Evolutionary conservation across 2,329 filamentous ascomycete genomes (phyloP).

Genomic region (Zelopaecilomyces penicillatus): DNA sequence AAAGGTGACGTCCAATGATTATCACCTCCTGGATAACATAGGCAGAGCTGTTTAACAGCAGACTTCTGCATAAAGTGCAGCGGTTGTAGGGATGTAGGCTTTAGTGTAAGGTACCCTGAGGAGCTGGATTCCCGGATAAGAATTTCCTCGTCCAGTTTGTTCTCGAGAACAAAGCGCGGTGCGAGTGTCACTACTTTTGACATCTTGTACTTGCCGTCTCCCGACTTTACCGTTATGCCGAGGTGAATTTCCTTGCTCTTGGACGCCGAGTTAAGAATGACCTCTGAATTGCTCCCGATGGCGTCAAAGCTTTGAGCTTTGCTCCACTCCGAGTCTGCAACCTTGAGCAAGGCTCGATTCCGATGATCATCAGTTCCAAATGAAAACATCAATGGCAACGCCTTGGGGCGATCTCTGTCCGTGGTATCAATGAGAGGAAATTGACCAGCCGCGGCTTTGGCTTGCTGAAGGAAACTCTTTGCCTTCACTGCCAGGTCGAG

Average conservation of each 20-base stretch:
- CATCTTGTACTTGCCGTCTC: slow-evolving; percentile 95
- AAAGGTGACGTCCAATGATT: slow-evolving; percentile 98
- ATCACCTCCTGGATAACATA: slow-evolving; percentile 89
- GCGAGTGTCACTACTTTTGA: slow-evolving; percentile 91
- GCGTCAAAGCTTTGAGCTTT: slow-evolving; percentile 97
- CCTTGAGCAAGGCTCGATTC: slow-evolving; percentile 80
- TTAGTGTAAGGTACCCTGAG: slow-evolving; percentile 71
- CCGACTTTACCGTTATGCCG: slow-evolving; percentile 80
- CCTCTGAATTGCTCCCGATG: slow-evolving; percentile 85
- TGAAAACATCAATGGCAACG: slow-evolving; percentile 92
- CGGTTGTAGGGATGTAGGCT: slow-evolving; percentile 71
- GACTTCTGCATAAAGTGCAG: slow-evolving; percentile 83
- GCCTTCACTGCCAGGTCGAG: slow-evolving; percentile 79
- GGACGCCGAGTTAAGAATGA: slow-evolving; percentile 66
- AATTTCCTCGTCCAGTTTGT: slow-evolving; percentile 81
- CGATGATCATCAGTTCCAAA: slow-evolving; percentile 81
- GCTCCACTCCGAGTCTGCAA: slow-evolving; percentile 90
- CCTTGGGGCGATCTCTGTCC: slow-evolving; percentile 55
- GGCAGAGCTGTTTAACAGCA: slow-evolving; percentile 76
- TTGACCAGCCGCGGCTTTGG: slow-evolving; percentile 77
- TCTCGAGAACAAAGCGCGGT: slow-evolving; percentile 88
- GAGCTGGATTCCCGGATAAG: slow-evolving; percentile 88
- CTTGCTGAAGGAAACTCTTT: slow-evolving; percentile 79
- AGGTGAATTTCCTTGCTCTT: slow-evolving; percentile 78
- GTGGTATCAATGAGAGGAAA: slow-evolving; percentile 45